Evolutionary conservation across 192 early-diverging fungal species (phyloP).

Genomic region (Oehlia diaphana): DNA sequence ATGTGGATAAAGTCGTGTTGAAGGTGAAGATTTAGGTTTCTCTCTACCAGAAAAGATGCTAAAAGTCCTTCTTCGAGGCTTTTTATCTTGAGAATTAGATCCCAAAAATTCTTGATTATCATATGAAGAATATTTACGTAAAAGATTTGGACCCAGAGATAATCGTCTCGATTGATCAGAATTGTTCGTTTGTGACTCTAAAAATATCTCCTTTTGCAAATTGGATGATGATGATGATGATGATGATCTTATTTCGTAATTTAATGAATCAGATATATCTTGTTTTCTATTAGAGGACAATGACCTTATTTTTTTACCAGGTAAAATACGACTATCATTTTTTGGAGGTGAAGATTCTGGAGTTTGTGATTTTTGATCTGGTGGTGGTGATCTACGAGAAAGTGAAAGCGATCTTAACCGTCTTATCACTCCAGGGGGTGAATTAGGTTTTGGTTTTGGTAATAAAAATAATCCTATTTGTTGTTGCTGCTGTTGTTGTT

Average conservation of each 20-base stretch:
- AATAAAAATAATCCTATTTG: neutral
- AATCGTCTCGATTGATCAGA: neutral
- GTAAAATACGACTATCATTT: neutral
- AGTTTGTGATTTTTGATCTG: neutral
- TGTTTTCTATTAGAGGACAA: constrained; percentile 1
- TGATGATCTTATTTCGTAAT: neutral
- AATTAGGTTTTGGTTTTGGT: neutral
- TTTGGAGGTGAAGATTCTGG: constrained; percentile 5
- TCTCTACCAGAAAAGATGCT: constrained; percentile 13
- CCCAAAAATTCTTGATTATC: neutral
- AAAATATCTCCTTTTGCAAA: neutral
- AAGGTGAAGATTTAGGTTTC: constrained; percentile 8
- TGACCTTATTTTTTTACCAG: neutral
- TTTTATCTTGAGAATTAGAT: constrained; percentile 1
- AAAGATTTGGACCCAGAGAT: neutral
- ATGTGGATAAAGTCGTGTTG: constrained; percentile 19
- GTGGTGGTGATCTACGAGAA: constrained; percentile 4
- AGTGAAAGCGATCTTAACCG: constrained; percentile 22
- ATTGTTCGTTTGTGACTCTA: neutral
- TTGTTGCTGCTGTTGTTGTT: too few species aligned
- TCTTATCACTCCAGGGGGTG: neutral
- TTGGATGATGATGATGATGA: neutral
- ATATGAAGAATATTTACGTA: neutral
- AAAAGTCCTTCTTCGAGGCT: constrained; percentile 20
- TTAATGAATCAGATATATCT: neutral